These are phyloP conservation scores for Podospora appendiculata DNA, from an alignment of 495 filamentous ascomycete genomes.

Conservation along the genomic window DNA sequence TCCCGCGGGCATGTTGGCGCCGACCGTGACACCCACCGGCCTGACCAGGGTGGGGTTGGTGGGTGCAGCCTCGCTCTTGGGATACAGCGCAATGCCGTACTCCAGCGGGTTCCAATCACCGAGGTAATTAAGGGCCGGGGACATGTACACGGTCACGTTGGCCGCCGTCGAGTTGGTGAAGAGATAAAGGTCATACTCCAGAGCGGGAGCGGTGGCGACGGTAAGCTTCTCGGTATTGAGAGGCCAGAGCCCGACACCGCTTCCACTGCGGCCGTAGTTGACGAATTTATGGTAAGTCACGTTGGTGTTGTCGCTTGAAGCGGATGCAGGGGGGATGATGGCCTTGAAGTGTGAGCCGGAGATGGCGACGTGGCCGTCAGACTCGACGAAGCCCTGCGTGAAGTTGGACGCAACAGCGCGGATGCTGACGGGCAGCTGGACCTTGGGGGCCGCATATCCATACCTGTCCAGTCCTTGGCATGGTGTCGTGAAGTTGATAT, in stretches of 20 bases:
- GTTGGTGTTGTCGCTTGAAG: slow-evolving; percentile 27
- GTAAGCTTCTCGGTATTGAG: slow-evolving; percentile 41
- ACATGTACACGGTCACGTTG: slow-evolving; percentile 56
- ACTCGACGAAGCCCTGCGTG: slow-evolving; percentile 56
- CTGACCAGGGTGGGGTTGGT: slow-evolving; percentile 36
- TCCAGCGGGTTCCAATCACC: slow-evolving; percentile 50
- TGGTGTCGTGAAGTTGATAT: slow-evolving; percentile 48
- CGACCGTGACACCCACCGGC: slow-evolving; percentile 41
- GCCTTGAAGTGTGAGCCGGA: slow-evolving; percentile 47
- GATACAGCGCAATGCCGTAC: slow-evolving; percentile 50
- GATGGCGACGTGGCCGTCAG: slow-evolving; percentile 52
- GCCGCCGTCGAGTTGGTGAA: slow-evolving; percentile 46
- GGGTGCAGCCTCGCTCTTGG: slow-evolving; percentile 17
- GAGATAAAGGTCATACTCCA: slow-evolving; percentile 60
- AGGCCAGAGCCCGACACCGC: slow-evolving; percentile 50
- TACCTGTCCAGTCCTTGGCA: slow-evolving; percentile 47
- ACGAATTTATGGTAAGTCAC: slow-evolving; percentile 46
- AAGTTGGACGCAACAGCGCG: slow-evolving; percentile 47
- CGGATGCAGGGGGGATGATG: slow-evolving; percentile 27
- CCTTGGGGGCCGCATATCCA: slow-evolving; percentile 36
- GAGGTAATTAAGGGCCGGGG: slow-evolving; percentile 52
- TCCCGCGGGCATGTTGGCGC: slow-evolving; percentile 43
- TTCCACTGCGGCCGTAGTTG: slow-evolving; percentile 49
- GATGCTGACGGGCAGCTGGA: slow-evolving; percentile 53
- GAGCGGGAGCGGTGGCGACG: slow-evolving; percentile 39